These are phyloP conservation scores for Cryptosporidium meleagridis DNA, from an alignment of 169 alveolate genomes.

Conservation along the genomic window DNA sequence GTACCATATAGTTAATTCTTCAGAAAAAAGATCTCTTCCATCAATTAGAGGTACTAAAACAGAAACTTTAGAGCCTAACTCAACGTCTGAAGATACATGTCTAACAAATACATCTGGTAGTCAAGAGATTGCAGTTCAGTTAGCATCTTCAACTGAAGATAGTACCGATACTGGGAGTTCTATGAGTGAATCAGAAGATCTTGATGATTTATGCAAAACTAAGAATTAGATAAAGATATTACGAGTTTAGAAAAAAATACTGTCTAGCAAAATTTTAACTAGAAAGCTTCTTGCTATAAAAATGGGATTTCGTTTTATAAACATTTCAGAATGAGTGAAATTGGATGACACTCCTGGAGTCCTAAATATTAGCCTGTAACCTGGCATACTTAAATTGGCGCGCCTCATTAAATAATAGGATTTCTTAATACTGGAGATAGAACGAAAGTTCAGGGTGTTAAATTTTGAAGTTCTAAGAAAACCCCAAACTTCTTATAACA, in stretches of 20 bases:
- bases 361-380: background rate
- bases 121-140: slow-evolving; percentile 12
- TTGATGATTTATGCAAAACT: background rate
- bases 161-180: background rate
- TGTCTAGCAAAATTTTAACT: too few species aligned
- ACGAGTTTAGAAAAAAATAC: too few species aligned
- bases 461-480: too few species aligned
- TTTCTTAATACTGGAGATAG: too few species aligned
- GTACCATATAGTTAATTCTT: background rate
- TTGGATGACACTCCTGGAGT: background rate
- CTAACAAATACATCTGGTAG: background rate
- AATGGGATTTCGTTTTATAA: too few species aligned
- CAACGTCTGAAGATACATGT: background rate
- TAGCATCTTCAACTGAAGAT: slow-evolving; percentile 1
- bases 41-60: background rate
- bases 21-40: background rate
- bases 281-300: too few species aligned
- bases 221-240: background rate
- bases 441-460: background rate
- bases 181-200: background rate
- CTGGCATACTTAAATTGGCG: too few species aligned
- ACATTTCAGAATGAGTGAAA: background rate
- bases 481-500: background rate
- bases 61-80: background rate
- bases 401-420: too few species aligned